A percentile compares a stretch with the other conserved stretches of the same genome.
Evolutionary conservation across 192 early-diverging fungal genomes (phyloP).

Genomic region (Phycomyces blakesleeanus): DNA sequence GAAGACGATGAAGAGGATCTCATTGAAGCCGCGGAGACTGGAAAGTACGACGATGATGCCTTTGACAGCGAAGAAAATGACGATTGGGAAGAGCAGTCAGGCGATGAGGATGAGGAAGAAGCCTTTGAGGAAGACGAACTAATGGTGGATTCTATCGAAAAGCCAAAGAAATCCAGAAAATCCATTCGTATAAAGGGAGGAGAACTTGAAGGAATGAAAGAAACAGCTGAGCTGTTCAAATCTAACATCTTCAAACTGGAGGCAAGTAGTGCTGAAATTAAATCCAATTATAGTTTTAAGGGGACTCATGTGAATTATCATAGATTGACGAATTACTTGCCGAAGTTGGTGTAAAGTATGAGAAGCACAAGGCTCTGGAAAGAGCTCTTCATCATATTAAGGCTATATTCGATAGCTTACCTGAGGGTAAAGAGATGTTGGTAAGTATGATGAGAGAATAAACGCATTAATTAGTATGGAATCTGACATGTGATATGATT

Average conservation of each 20-base stretch:
- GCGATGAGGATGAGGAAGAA: constrained; percentile 45
- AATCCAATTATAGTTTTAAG: constrained; percentile 5
- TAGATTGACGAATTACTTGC: constrained; percentile 70
- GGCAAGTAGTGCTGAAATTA: constrained; percentile 40
- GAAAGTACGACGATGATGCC: constrained; percentile 16
- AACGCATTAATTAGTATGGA: constrained; percentile 13
- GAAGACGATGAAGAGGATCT: constrained; percentile 31
- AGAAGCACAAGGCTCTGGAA: constrained; percentile 57
- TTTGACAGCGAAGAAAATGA: constrained; percentile 38
- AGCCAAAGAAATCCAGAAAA: constrained; percentile 6
- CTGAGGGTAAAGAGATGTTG: constrained; percentile 44
- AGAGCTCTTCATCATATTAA: constrained; percentile 65
- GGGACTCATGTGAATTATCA: constrained; percentile 1
- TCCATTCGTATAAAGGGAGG: constrained; percentile 15
- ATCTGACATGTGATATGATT: not conserved
- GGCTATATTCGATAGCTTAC: constrained; percentile 59
- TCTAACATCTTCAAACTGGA: constrained; percentile 91
- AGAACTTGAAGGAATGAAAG: constrained; percentile 83
- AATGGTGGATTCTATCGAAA: constrained; percentile 31
- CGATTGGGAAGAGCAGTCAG: constrained; percentile 31
- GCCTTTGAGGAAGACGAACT: constrained; percentile 42
- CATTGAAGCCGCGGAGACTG: constrained; percentile 14
- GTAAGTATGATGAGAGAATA: constrained; percentile 30
- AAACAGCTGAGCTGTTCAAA: constrained; percentile 80
- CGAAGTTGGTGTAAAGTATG: constrained; percentile 62